These are phyloP conservation scores for Vanrija humicola DNA, from an alignment of 1,284 basidiomycete genomes.

Conservation along the genomic window DNA sequence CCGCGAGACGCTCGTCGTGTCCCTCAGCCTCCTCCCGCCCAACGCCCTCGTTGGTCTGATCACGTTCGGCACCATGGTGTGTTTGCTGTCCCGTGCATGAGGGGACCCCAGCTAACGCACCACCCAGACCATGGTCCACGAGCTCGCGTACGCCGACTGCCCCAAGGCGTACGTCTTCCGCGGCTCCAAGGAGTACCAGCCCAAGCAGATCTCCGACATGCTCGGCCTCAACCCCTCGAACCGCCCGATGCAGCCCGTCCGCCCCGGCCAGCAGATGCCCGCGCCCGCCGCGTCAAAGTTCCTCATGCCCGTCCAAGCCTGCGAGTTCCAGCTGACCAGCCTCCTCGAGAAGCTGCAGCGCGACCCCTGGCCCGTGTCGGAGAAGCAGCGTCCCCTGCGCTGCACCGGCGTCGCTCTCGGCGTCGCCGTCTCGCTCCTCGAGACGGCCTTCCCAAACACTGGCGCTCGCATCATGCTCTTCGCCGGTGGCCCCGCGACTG, in stretches of 20 bases:
- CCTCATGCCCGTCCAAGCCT: slow-evolving; percentile 86
- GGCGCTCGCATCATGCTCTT: slow-evolving; percentile 97
- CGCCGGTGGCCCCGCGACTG: slow-evolving; percentile 91
- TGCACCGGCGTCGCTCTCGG: slow-evolving; percentile 94
- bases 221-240: slow-evolving; percentile 69
- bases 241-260: slow-evolving; percentile 49
- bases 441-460: slow-evolving; percentile 72
- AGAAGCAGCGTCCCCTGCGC: slow-evolving; percentile 88
- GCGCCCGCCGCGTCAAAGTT: slow-evolving; percentile 82
- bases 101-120: neutral
- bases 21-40: slow-evolving; percentile 85
- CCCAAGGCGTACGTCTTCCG: slow-evolving; percentile 99
- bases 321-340: slow-evolving; percentile 93
- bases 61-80: slow-evolving; percentile 94
- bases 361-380: slow-evolving; percentile 97
- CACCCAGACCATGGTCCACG: slow-evolving; percentile 88
- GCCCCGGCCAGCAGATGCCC: slow-evolving; percentile 77
- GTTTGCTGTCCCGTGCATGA: neutral
- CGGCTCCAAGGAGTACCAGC: slow-evolving; percentile 95
- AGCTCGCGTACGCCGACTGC: slow-evolving; percentile 93
- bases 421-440: slow-evolving; percentile 91
- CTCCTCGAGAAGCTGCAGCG: slow-evolving; percentile 85
- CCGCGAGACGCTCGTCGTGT: slow-evolving; percentile 86
- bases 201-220: slow-evolving; percentile 99
- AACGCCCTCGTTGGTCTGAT: slow-evolving; percentile 93